Conservation (phyloP, 2,329 filamentous ascomycete species). For the Calonectria multiphialidica region DNA sequence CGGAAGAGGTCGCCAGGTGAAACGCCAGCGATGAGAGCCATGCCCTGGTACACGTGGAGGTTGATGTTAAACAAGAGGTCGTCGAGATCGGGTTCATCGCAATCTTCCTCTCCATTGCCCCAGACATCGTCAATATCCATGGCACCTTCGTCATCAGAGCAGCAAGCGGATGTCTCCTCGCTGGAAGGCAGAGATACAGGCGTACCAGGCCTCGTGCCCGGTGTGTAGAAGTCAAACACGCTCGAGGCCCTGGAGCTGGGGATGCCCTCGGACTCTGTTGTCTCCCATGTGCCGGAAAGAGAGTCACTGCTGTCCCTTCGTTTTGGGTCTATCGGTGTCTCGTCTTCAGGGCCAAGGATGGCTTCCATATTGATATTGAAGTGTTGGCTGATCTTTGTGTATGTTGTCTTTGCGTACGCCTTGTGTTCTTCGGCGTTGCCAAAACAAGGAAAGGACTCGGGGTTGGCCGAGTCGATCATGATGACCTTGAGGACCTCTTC, state of each 20-base stretch:
- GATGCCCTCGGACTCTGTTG: not conserved
- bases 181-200: constrained; percentile 23
- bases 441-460: constrained; percentile 36
- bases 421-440: constrained; percentile 26
- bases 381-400: constrained; percentile 16
- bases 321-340: not conserved
- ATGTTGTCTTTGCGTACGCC: constrained; percentile 30
- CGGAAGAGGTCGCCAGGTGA: constrained; percentile 35
- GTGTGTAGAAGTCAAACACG: constrained; percentile 27
- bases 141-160: constrained; percentile 26
- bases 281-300: not conserved
- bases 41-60: constrained; percentile 35
- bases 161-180: constrained; percentile 21
- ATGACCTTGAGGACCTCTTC: constrained; percentile 37
- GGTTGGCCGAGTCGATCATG: constrained; percentile 43
- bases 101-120: constrained; percentile 15
- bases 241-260: constrained; percentile 26
- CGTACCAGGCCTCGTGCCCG: constrained; percentile 11
- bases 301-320: not conserved
- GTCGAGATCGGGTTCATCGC: constrained; percentile 12
- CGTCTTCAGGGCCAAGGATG: not conserved
- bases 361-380: not conserved
- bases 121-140: constrained; percentile 24
- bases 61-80: constrained; percentile 36
- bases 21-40: constrained; percentile 35